Evolutionary conservation across 177 flowering plant genomes (phyloP).

Genomic region (Vitis hybrid): DNA sequence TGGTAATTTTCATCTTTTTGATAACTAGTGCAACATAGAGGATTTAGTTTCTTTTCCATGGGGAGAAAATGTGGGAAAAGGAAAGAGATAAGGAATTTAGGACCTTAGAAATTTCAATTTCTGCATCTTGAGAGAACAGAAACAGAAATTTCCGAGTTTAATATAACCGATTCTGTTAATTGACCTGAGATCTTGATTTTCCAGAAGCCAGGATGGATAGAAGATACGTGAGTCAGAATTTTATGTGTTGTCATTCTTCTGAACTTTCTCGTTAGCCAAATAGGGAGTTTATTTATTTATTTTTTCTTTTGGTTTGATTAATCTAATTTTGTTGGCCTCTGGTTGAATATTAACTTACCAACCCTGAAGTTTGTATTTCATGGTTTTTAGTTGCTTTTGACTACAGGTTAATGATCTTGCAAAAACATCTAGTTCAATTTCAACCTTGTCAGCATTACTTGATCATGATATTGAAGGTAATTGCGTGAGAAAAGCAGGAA

Average conservation of each 20-base stretch:
- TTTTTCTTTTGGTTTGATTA: not conserved
- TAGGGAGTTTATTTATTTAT: not conserved
- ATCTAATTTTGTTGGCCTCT: not conserved
- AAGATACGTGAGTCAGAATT: too few relatives aligned
- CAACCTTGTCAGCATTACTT: slow-evolving; percentile 50
- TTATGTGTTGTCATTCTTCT: too few relatives aligned
- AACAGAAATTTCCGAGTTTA: too few relatives aligned
- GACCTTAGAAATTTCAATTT: not conserved
- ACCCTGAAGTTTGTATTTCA: too few relatives aligned
- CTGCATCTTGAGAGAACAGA: not conserved
- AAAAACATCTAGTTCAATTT: slow-evolving; percentile 64
- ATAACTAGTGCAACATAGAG: too few relatives aligned
- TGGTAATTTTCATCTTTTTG: too few relatives aligned
- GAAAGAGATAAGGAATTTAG: not conserved
- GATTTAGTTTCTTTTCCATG: too few relatives aligned
- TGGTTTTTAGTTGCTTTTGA: not conserved
- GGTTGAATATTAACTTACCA: too few relatives aligned
- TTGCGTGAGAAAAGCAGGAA: slow-evolving; percentile 63
- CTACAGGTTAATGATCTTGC: slow-evolving; percentile 70
- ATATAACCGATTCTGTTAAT: too few relatives aligned
- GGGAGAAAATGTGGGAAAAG: not conserved
- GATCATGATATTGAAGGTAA: slow-evolving; percentile 62
- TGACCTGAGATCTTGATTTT: too few relatives aligned
- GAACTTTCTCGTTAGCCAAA: too few relatives aligned
- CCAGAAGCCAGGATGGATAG: too few relatives aligned